These are phyloP conservation scores for Xanthoparmelia taractica DNA, from an alignment of 495 filamentous ascomycete species.

Conservation along the genomic window DNA sequence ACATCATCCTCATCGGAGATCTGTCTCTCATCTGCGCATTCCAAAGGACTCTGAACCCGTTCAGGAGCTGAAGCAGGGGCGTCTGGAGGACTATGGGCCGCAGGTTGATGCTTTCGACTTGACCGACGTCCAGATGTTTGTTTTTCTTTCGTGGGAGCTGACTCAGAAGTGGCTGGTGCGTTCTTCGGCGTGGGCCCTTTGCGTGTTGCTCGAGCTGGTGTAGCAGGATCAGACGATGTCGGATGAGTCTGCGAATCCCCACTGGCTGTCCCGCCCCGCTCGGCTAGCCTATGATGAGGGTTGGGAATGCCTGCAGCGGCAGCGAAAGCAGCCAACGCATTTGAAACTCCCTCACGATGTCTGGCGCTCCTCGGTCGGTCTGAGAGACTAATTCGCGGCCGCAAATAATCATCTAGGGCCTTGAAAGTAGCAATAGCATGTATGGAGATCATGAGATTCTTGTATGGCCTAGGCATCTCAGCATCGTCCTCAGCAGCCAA, in stretches of 20 bases:
- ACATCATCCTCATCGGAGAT: constrained; percentile 69
- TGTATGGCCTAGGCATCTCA: constrained; percentile 74
- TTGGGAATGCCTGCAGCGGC: constrained; percentile 56
- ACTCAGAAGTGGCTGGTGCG: constrained; percentile 25
- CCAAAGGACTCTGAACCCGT: constrained; percentile 51
- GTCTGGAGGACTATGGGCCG: constrained; percentile 40
- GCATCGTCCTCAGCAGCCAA: constrained; percentile 77
- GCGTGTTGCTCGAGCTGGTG: constrained; percentile 21
- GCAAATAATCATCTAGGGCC: constrained; percentile 89
- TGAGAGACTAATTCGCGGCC: constrained; percentile 76
- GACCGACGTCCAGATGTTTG: constrained; percentile 43
- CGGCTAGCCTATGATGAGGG: constrained; percentile 32
- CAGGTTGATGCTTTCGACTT: constrained; percentile 44
- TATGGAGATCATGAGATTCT: constrained; percentile 95
- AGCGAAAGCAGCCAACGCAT: constrained; percentile 70
- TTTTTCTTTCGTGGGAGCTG: constrained; percentile 39
- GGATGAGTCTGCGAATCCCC: constrained; percentile 31
- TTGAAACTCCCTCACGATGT: constrained; percentile 56
- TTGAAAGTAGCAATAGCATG: constrained; percentile 99
- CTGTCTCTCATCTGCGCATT: constrained; percentile 91
- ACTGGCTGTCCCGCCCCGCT: constrained; percentile 28
- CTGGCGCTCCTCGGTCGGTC: constrained; percentile 69
- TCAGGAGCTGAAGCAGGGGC: constrained; percentile 42
- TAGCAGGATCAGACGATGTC: constrained; percentile 21
- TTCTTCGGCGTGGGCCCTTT: constrained; percentile 34